Evolutionary conservation across 2,329 filamentous ascomycete species (phyloP).

Genomic region (Elsinoe ampelina): DNA sequence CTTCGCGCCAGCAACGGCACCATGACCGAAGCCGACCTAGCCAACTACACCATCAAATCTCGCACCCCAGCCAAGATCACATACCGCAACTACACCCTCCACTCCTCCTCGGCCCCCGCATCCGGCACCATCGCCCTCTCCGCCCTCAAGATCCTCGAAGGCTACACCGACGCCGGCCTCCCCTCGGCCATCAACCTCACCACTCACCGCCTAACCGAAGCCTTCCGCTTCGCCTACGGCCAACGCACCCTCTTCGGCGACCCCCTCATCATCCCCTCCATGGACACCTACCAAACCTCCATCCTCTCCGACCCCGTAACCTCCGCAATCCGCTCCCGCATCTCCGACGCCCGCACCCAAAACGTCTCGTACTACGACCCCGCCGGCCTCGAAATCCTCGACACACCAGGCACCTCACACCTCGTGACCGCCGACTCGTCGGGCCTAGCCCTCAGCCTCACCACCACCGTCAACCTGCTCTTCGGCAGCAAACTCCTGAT

Average conservation of each 20-base stretch:
- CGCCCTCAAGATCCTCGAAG: conserved; percentile 74
- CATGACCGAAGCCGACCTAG: conserved; percentile 72
- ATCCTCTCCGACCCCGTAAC: conserved; percentile 59
- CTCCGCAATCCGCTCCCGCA: conserved; percentile 51
- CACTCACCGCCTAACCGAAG: conserved; percentile 76
- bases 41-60: conserved; percentile 59
- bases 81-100: conserved; percentile 59
- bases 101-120: conserved; percentile 62
- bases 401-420: conserved; percentile 66
- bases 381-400: conserved; percentile 52
- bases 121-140: conserved; percentile 68
- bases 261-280: conserved; percentile 59
- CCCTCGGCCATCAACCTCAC: conserved; percentile 53
- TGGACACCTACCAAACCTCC: conserved; percentile 53
- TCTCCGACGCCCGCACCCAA: conserved; percentile 62
- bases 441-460: conserved; percentile 70
- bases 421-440: conserved; percentile 60
- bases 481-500: conserved; percentile 75
- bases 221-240: conserved; percentile 82
- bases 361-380: conserved; percentile 69
- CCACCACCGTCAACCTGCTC: conserved; percentile 78
- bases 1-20: conserved; percentile 66
- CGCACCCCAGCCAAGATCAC: conserved; percentile 49
- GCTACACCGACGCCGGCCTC: conserved; percentile 57
- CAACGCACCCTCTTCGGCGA: conserved; percentile 69